These are phyloP conservation scores for Hypoxylon perforatum DNA, from an alignment of 495 filamentous ascomycete species.

Conservation along the genomic window DNA sequence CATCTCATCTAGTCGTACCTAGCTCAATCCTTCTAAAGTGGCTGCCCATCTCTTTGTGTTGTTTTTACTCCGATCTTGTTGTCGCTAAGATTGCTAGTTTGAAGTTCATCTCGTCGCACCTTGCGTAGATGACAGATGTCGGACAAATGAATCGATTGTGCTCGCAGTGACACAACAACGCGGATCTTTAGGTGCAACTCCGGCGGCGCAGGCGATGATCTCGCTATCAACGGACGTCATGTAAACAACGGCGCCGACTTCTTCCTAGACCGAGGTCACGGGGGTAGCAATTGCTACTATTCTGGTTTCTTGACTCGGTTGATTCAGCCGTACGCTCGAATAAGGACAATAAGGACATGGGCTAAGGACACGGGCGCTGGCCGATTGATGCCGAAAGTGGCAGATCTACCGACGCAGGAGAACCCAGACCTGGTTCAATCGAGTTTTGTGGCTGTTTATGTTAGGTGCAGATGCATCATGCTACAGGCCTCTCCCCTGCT, in stretches of 20 bases:
- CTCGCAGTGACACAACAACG: constrained; percentile 8
- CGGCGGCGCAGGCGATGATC: constrained; percentile 22
- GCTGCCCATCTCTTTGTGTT: constrained; percentile 11
- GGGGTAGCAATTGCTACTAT: constrained; percentile 28
- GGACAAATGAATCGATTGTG: not conserved
- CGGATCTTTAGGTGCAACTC: constrained; percentile 12
- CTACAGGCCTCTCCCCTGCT: not conserved
- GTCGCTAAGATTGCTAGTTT: constrained; percentile 6
- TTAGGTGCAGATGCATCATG: constrained; percentile 1
- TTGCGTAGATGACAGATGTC: constrained; percentile 4
- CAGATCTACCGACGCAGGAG: constrained; percentile 42
- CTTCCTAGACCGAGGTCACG: constrained; percentile 29
- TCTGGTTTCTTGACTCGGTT: constrained; percentile 17
- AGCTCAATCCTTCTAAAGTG: constrained; percentile 7
- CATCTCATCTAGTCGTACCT: constrained; percentile 4
- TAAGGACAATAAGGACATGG: no score
- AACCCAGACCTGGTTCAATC: constrained; percentile 27
- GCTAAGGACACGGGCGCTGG: constrained; percentile 7
- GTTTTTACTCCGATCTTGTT: constrained; percentile 14
- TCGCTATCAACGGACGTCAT: constrained; percentile 7
- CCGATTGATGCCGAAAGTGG: constrained; percentile 33
- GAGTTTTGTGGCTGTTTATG: constrained; percentile 26
- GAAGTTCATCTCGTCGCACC: not conserved
- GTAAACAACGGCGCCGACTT: constrained; percentile 25
- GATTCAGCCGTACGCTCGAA: no score